Evolutionary conservation across 129 eudicot genomes (phyloP).

Genomic region (Flaveria bidentis): DNA sequence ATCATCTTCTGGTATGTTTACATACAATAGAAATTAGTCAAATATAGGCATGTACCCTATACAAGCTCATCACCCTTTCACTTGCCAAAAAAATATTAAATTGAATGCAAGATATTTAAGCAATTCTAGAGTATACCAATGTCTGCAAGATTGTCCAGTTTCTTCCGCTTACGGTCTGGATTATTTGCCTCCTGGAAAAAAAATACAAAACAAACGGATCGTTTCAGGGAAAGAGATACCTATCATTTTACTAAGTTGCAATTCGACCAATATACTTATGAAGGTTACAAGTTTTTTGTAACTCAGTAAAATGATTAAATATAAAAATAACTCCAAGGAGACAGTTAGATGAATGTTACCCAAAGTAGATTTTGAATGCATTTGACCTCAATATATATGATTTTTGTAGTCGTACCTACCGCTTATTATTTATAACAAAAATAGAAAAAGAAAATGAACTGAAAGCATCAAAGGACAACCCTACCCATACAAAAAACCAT

Average conservation of each 20-base stretch:
- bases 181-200: constrained; percentile 45
- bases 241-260: neutral
- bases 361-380: neutral
- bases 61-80: neutral
- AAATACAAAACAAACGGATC: constrained; percentile 3
- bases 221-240: neutral
- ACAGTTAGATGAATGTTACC: neutral
- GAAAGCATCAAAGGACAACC: neutral
- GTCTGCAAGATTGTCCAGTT: constrained; percentile 29
- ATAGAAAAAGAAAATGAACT: neutral
- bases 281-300: neutral
- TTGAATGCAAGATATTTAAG: constrained; percentile 7
- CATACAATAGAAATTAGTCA: constrained; percentile 14
- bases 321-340: neutral
- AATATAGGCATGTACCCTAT: neutral
- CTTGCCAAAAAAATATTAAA: constrained; percentile 10
- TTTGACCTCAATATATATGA: neutral
- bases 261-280: neutral
- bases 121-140: constrained; percentile 36
- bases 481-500: neutral
- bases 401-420: neutral
- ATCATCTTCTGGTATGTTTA: constrained; percentile 43
- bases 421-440: neutral
- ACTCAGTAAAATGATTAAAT: neutral
- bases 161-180: constrained; percentile 40